Conservation (phyloP, 1,284 basidiomycete species). For the Schizopora paradoxa region DNA sequence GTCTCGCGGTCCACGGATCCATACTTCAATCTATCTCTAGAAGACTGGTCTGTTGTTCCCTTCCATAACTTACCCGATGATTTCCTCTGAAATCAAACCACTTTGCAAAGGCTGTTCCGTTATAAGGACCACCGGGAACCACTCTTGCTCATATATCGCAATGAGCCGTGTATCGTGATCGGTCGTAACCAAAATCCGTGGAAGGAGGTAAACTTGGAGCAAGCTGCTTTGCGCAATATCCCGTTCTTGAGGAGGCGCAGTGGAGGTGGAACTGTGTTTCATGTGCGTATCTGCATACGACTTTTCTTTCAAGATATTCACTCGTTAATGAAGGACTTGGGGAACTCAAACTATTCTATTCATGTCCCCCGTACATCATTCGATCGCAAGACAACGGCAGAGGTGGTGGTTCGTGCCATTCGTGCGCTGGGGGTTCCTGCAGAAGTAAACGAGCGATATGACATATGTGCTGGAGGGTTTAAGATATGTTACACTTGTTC, state of each 20-base stretch:
- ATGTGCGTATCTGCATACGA: conserved; percentile 51
- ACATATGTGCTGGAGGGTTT: conserved; percentile 75
- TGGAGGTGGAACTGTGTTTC: conserved; percentile 97
- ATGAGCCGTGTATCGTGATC: conserved; percentile 88
- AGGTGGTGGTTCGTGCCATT: conserved; percentile 76
- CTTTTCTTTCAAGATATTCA: too few species aligned
- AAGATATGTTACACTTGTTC: conserved; percentile 65
- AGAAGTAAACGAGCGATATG: conserved; percentile 84
- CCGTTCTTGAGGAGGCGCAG: conserved; percentile 85
- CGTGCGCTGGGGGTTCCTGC: conserved; percentile 70
- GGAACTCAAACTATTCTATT: conserved; percentile 97
- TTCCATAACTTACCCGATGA: conserved; percentile 12
- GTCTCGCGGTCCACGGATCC: conserved; percentile 82
- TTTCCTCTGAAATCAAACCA: conserved; percentile 1
- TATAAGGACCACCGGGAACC: conserved; percentile 62
- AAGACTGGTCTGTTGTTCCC: conserved; percentile 73
- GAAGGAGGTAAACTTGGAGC: conserved; percentile 85
- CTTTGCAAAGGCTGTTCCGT: conserved; percentile 70
- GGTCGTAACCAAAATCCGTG: conserved; percentile 98
- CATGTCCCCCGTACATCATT: conserved; percentile 82
- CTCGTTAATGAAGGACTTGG: conserved; percentile 68
- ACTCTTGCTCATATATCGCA: conserved; percentile 84
- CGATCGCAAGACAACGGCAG: conserved; percentile 75
- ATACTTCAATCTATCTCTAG: conserved; percentile 90
- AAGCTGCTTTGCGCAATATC: conserved; percentile 48